A percentile compares a stretch with the other conserved stretches of the same genome.
Conservation (phyloP, 2,329 filamentous ascomycete genomes). For the Stagonosporopsis cucurbitacearum region DNA sequence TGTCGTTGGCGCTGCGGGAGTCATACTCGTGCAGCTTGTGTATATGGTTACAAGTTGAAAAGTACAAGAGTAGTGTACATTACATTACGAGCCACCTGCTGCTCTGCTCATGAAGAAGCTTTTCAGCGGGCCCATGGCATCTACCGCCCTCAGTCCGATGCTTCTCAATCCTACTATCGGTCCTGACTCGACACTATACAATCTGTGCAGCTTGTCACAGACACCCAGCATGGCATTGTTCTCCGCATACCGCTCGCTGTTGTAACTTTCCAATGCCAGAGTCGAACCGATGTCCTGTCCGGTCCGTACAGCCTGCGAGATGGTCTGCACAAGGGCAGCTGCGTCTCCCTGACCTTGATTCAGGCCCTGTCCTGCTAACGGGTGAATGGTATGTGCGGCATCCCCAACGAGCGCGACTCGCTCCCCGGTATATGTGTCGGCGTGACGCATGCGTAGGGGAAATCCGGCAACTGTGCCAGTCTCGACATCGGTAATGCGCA, state of each 20-base stretch:
- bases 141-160: constrained; percentile 76
- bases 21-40: background rate
- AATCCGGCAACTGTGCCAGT: constrained; percentile 84
- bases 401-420: constrained; percentile 93
- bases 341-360: constrained; percentile 94
- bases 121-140: constrained; percentile 78
- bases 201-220: constrained; percentile 88
- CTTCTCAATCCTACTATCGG: constrained; percentile 82
- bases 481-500: constrained; percentile 73
- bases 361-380: constrained; percentile 90
- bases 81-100: constrained; percentile 45
- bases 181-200: constrained; percentile 82
- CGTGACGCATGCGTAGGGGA: constrained; percentile 87
- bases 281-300: constrained; percentile 86
- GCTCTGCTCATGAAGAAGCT: constrained; percentile 80
- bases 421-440: constrained; percentile 90
- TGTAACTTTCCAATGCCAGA: constrained; percentile 82
- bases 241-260: constrained; percentile 77
- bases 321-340: constrained; percentile 74
- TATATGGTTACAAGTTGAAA: constrained; percentile 21
- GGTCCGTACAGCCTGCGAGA: constrained; percentile 77
- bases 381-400: constrained; percentile 93
- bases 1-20: background rate
- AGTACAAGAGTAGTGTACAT: constrained; percentile 12
- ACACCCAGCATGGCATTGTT: constrained; percentile 81